Base-by-base conservation (phyloP, 2,329 filamentous ascomycete species). In the Colletotrichum tanaceti region DNA sequence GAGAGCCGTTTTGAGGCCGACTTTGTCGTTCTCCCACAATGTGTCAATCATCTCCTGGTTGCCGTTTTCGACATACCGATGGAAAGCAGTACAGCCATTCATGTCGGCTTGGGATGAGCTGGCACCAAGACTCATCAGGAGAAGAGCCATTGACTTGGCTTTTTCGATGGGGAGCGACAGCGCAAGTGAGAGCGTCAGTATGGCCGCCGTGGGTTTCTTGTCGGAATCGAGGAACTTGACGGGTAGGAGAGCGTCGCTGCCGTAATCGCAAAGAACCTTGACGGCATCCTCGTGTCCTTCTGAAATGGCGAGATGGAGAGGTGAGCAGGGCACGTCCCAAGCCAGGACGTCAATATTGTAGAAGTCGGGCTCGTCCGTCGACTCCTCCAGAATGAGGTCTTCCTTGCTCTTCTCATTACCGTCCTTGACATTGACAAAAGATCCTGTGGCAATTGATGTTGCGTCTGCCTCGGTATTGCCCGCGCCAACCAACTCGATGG, bases 271-370 rank as follows among this genome's bases (percentile, higher is more conserved):
- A 7, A 97, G 85, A 28, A 88, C 78, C 65, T 90, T 87, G 16
- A 95, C 91, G 13, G 89, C 86, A 4, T 91, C 85, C 32, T 86
- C 81, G 72, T 95, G 90, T 0, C 92, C 93, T 68, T 88, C 87
- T 1, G 92, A 77, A 69, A 97, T 93, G 9, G 93, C 93, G 35
- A 94, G 84, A 76, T 97, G 93, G 5, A 97, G 83, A 1, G 93
- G 89, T 14, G 91, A 91, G 65, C 89, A 87, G 5, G 90, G 88
- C 5, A 85, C 86, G 73, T 97, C 93, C 93, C 93, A 97, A 1
- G 92, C 88, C n/a, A 92, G 76, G 1, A 91, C 86, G 72, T 97
- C 90, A 68, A 94, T 85, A 72, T 96, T 89, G 76, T 92, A 95
- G 60, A 94, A 86, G 77, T 97, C 93, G 0, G 93, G 92, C 22